Conservation (phyloP, 495 filamentous ascomycete genomes). For the Hypoxylon subgilvum region DNA sequence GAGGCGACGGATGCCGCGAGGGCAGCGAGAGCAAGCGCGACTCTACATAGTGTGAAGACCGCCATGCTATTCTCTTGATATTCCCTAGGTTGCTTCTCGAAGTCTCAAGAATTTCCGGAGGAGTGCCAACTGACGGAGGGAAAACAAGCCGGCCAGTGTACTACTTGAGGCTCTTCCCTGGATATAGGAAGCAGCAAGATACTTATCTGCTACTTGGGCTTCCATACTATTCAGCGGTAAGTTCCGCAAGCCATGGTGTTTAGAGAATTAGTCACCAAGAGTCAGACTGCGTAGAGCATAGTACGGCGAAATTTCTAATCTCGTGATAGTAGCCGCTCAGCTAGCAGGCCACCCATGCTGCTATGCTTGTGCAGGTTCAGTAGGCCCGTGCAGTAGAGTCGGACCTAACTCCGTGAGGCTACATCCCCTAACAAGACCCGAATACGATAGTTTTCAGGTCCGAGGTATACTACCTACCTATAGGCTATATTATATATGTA, state of each 20-base stretch:
- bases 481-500: no score
- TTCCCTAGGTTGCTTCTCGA: neutral
- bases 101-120: neutral
- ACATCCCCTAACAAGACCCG: constrained; percentile 12
- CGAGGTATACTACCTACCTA: no score
- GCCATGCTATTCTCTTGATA: constrained; percentile 9
- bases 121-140: neutral
- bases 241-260: neutral
- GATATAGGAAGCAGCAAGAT: constrained; percentile 5
- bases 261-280: no score
- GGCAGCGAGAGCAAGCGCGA: constrained; percentile 4
- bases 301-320: constrained; percentile 7
- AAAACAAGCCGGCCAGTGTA: constrained; percentile 2
- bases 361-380: no score
- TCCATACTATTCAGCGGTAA: neutral
- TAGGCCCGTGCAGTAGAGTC: no score
- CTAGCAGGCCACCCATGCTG: neutral
- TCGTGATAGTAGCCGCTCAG: constrained; percentile 13
- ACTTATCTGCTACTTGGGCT: constrained; percentile 13
- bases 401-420: no score
- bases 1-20: constrained; percentile 12
- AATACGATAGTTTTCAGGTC: constrained; percentile 32
- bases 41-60: constrained; percentile 2
- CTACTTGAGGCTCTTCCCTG: neutral
- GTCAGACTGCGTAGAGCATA: neutral